phyloP scores from a whole-genome alignment of 1,139 yeast species.

The Diutina rugosa region DNA sequence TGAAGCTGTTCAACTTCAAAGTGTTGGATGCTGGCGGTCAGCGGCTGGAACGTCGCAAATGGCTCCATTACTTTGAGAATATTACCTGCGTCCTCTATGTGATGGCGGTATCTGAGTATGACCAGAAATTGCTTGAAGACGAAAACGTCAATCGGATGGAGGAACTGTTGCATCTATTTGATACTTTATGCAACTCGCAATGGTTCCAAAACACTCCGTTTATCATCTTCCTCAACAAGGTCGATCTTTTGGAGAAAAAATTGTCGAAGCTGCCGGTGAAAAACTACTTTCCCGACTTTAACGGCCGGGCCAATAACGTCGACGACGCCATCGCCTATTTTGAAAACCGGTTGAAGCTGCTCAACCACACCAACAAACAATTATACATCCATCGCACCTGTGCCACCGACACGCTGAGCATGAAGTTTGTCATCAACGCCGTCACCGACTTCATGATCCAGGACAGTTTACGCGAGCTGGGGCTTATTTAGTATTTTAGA shows the following conservation, averaged over 20 bases:
- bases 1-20: conserved; percentile 54
- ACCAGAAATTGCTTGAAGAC: conserved; percentile 85
- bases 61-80: conserved; percentile 81
- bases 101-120: conserved; percentile 87
- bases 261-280: conserved; percentile 50
- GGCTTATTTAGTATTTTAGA: conserved; percentile 32
- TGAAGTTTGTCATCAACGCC: conserved; percentile 84
- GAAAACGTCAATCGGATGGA: conserved; percentile 82
- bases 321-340: conserved; percentile 57
- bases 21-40: conserved; percentile 98
- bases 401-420: conserved; percentile 84
- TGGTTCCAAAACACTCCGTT: conserved; percentile 86
- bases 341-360: conserved; percentile 46
- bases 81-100: conserved; percentile 85
- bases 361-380: conserved; percentile 59
- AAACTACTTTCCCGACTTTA: conserved; percentile 61
- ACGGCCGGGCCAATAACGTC: conserved; percentile 47
- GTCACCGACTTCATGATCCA: conserved; percentile 87
- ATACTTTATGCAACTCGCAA: conserved; percentile 69
- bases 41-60: conserved; percentile 55
- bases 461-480: conserved; percentile 71
- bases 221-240: conserved; percentile 78
- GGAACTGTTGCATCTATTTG: conserved; percentile 78
- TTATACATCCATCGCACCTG: conserved; percentile 87
- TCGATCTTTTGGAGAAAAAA: conserved; percentile 69